phyloP scores from a whole-genome alignment of 192 early-diverging fungal genomes.

The Backusella circina region DNA sequence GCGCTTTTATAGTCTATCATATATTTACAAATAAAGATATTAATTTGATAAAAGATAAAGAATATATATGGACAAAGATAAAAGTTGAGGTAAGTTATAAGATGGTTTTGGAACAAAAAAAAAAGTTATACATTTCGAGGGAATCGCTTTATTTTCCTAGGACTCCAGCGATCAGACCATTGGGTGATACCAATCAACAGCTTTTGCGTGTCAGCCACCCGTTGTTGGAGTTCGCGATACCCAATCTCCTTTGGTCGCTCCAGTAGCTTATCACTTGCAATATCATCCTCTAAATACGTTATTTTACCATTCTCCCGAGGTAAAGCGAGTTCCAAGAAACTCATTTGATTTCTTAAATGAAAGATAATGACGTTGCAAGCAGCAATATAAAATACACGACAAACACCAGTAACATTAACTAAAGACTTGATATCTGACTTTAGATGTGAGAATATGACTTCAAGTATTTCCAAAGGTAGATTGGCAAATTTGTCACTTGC shows the following conservation, averaged over 20 bases:
- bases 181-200: neutral
- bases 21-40: neutral
- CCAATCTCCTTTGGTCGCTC: conserved; percentile 12
- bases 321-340: neutral
- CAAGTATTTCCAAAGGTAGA: conserved; percentile 18
- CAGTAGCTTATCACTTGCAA: neutral
- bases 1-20: neutral
- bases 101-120: neutral
- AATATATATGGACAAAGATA: neutral
- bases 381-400: conserved; percentile 16
- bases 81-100: neutral
- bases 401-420: conserved; percentile 2
- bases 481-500: neutral
- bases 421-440: neutral
- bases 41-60: neutral
- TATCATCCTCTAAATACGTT: conserved; percentile 7
- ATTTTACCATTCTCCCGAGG: conserved; percentile 8
- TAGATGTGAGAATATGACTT: conserved; percentile 17
- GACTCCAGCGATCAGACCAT: conserved; percentile 24
- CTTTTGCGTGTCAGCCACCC: neutral
- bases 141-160: conserved; percentile 4
- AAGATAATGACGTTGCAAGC: conserved; percentile 11
- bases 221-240: conserved; percentile 14
- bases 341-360: conserved; percentile 8
- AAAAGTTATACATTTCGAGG: neutral